A percentile compares a stretch with the other conserved stretches of the same genome.
phyloP scores from a whole-genome alignment of 768 basidiomycete species.

The Russula abietina region DNA sequence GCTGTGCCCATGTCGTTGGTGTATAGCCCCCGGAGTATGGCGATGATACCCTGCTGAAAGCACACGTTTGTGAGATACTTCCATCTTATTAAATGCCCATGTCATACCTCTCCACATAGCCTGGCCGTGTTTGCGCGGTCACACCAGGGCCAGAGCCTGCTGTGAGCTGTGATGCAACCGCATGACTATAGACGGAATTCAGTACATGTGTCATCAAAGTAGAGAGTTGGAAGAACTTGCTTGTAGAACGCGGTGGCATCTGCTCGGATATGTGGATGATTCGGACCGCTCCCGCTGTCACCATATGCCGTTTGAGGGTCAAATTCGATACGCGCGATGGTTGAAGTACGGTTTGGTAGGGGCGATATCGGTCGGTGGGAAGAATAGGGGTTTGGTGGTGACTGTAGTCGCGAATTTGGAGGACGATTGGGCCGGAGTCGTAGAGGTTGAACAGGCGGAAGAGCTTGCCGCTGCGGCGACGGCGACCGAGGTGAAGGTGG shows the following conservation, averaged over 20 bases:
- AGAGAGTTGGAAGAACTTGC: conserved; percentile 32
- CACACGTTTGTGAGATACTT: not conserved
- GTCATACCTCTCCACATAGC: conserved; percentile 8
- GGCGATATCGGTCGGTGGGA: not conserved
- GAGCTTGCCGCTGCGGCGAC: not conserved
- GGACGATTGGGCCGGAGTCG: not conserved
- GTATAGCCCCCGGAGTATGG: conserved; percentile 8
- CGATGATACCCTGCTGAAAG: not conserved
- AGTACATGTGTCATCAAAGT: not conserved
- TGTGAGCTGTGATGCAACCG: conserved; percentile 45
- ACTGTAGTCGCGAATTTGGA: not conserved
- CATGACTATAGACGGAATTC: conserved; percentile 36
- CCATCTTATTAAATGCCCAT: not conserved
- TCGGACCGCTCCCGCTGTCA: conserved; percentile 18
- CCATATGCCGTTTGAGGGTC: conserved; percentile 47
- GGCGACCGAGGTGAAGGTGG: not conserved
- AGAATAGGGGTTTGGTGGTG: not conserved
- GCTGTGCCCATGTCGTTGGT: not conserved
- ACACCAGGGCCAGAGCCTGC: conserved; percentile 15
- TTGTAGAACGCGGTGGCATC: conserved; percentile 49
- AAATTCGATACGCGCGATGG: conserved; percentile 31
- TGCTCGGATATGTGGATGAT: conserved; percentile 22
- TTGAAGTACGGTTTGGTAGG: conserved; percentile 2
- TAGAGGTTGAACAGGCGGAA: conserved; percentile 2
- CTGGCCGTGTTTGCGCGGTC: not conserved